These are phyloP conservation scores for Heracleum sosnowskyi DNA, from an alignment of 129 eudicot species.

Conservation along the genomic window DNA sequence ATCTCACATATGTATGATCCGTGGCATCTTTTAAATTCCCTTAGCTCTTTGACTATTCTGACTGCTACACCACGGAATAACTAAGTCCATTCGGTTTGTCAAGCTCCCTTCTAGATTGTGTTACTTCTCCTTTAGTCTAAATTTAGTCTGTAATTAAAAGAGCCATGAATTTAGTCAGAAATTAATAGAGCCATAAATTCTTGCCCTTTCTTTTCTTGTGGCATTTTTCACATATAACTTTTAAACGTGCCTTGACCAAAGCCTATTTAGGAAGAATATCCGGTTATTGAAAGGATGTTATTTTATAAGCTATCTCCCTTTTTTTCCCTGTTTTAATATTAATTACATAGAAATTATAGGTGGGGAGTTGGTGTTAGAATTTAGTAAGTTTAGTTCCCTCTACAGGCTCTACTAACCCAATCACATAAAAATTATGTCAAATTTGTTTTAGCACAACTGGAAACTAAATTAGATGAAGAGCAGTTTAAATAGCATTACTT, in stretches of 20 bases:
- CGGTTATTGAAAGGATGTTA: neutral
- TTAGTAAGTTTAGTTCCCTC: neutral
- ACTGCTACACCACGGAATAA: neutral
- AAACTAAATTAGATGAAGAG: neutral
- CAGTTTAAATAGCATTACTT: neutral
- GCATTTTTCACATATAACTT: neutral
- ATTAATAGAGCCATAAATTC: neutral
- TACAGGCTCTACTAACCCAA: neutral
- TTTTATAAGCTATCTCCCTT: neutral
- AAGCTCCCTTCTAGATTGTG: neutral
- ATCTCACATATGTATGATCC: neutral
- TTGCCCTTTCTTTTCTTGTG: neutral
- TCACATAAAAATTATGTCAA: neutral
- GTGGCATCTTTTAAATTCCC: neutral
- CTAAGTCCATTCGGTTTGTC: neutral
- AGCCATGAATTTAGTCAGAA: neutral
- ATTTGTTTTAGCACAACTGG: neutral
- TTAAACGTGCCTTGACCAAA: neutral
- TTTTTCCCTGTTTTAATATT: neutral
- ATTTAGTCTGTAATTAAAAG: neutral
- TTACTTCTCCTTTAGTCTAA: neutral
- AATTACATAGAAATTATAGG: neutral
- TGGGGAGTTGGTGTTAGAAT: neutral
- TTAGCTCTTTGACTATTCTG: neutral
- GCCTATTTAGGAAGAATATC: neutral